phyloP scores from a whole-genome alignment of 2,329 filamentous ascomycete genomes.

The Fusarium sp. region DNA sequence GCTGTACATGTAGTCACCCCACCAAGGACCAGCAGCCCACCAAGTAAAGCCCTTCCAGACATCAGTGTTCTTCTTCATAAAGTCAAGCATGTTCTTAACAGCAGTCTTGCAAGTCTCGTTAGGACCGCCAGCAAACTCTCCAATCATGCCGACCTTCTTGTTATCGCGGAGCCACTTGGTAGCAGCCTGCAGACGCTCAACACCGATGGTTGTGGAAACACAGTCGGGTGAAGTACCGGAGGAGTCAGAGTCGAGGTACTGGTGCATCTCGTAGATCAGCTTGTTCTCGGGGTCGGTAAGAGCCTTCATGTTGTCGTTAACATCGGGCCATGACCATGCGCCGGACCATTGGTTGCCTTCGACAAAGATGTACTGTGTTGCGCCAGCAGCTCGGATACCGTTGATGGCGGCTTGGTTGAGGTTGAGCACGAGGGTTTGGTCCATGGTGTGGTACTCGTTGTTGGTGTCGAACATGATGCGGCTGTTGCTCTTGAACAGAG shows the following conservation, averaged over 20 bases:
- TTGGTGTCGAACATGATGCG: constrained; percentile 74
- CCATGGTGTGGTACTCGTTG: constrained; percentile 75
- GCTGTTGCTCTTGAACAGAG: constrained; percentile 63
- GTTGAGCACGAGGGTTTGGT: constrained; percentile 67
- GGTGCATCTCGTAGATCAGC: constrained; percentile 69
- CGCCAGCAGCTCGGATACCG: constrained; percentile 70
- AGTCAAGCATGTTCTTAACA: constrained; percentile 63
- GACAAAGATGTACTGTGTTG: constrained; percentile 68
- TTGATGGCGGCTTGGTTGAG: constrained; percentile 75
- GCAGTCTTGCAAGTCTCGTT: constrained; percentile 65
- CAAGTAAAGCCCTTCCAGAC: constrained; percentile 69
- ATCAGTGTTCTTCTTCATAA: constrained; percentile 66
- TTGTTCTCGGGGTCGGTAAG: constrained; percentile 63
- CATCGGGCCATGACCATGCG: constrained; percentile 60
- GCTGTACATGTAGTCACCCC: constrained; percentile 62
- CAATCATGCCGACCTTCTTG: constrained; percentile 65
- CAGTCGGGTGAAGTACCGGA: constrained; percentile 63
- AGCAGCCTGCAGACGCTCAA: constrained; percentile 61
- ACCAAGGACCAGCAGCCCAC: constrained; percentile 72
- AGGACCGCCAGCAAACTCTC: constrained; percentile 67
- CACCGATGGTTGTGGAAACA: constrained; percentile 63
- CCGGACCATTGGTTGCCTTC: constrained; percentile 68
- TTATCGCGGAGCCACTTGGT: constrained; percentile 67
- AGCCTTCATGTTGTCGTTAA: constrained; percentile 55
- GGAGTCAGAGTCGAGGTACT: constrained; percentile 68